Evolutionary conservation across 2,329 filamentous ascomycete genomes (phyloP).

Genomic region (Iodosphaeria phyllophila): DNA sequence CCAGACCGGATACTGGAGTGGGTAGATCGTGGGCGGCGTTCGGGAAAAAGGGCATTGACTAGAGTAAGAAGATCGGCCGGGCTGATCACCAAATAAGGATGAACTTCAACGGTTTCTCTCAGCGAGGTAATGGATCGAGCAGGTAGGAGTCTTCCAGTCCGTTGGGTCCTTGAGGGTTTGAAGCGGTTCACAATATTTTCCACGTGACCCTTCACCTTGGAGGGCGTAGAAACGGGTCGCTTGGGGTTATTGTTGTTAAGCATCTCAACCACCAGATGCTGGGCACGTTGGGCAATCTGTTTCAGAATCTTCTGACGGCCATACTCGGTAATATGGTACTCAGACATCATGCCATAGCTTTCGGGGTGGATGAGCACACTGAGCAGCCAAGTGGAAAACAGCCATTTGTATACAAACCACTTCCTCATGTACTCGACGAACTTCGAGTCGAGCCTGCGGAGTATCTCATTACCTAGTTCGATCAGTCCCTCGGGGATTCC

Average conservation of each 20-base stretch:
- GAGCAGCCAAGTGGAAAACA: slow-evolving; percentile 75
- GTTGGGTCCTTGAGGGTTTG: slow-evolving; percentile 29
- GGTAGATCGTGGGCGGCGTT: slow-evolving; percentile 44
- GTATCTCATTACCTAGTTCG: slow-evolving; percentile 67
- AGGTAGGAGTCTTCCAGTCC: slow-evolving; percentile 42
- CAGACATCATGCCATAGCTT: slow-evolving; percentile 58
- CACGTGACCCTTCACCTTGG: slow-evolving; percentile 47
- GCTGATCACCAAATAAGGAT: slow-evolving; percentile 63
- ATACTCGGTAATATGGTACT: slow-evolving; percentile 84
- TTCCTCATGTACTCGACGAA: slow-evolving; percentile 57
- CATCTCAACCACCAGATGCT: slow-evolving; percentile 63
- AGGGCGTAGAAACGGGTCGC: slow-evolving; percentile 42
- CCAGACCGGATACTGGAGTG: slow-evolving; percentile 45
- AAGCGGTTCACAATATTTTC: slow-evolving; percentile 54
- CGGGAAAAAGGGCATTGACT: slow-evolving; percentile 70
- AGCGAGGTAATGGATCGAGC: slow-evolving; percentile 55
- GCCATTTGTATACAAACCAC: slow-evolving; percentile 79
- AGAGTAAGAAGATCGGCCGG: slow-evolving; percentile 64
- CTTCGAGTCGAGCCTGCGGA: slow-evolving; percentile 56
- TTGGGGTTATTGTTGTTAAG: slow-evolving; percentile 40
- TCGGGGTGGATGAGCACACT: slow-evolving; percentile 80
- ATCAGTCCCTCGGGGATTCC: slow-evolving; percentile 76
- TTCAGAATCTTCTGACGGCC: slow-evolving; percentile 66
- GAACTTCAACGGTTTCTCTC: slow-evolving; percentile 59
- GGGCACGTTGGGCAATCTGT: slow-evolving; percentile 64